These are phyloP conservation scores for Allodekkera sacchari DNA, from an alignment of 805 yeast species.

Conservation along the genomic window DNA sequence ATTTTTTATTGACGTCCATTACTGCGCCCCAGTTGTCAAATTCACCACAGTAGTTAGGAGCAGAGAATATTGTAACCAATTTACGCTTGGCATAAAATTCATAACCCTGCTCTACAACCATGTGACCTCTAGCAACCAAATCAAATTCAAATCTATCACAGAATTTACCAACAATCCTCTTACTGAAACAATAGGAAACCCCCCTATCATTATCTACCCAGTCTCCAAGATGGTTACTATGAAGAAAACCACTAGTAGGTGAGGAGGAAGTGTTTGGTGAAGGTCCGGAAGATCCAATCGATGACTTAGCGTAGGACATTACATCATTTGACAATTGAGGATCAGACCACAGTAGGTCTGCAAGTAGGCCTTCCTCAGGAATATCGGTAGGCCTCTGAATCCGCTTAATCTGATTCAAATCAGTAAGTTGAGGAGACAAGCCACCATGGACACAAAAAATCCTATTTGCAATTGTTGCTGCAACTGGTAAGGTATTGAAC, in stretches of 20 bases:
- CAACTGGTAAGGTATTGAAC: constrained; percentile 50
- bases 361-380: constrained; percentile 70
- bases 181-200: constrained; percentile 71
- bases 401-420: constrained; percentile 58
- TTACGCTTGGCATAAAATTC: constrained; percentile 71
- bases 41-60: constrained; percentile 81
- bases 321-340: constrained; percentile 40
- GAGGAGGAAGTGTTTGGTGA: background rate
- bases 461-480: constrained; percentile 52
- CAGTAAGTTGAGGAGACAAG: constrained; percentile 60
- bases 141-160: constrained; percentile 62
- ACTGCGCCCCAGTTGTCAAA: constrained; percentile 76
- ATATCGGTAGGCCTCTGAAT: constrained; percentile 78
- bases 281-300: background rate
- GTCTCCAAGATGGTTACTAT: constrained; percentile 22
- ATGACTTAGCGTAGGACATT: constrained; percentile 8
- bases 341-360: constrained; percentile 79
- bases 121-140: constrained; percentile 73
- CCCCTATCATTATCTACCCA: constrained; percentile 85
- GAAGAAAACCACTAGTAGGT: constrained; percentile 6
- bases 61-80: constrained; percentile 71
- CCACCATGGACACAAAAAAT: constrained; percentile 65
- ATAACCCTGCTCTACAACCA: constrained; percentile 87
- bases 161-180: constrained; percentile 64
- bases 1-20: constrained; percentile 59